A percentile compares a stretch with the other conserved stretches of the same genome.
phyloP scores from a whole-genome alignment of 2,329 filamentous ascomycete genomes.

The Aspergillus sp. region DNA sequence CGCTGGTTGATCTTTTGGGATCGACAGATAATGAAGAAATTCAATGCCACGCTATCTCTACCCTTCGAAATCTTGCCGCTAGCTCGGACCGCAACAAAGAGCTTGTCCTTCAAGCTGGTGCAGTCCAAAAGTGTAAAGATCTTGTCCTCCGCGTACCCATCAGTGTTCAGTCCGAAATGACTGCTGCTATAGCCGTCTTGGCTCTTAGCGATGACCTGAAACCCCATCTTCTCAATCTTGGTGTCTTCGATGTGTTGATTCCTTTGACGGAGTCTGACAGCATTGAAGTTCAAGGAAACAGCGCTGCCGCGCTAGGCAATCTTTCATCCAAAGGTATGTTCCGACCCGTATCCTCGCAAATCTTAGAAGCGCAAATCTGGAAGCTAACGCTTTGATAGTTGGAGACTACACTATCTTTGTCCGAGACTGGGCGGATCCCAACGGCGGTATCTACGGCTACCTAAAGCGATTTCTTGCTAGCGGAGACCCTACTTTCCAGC shows the following conservation, averaged over 20 bases:
- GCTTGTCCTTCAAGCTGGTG: conserved; percentile 91
- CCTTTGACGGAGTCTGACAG: conserved; percentile 92
- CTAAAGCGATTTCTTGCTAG: conserved; percentile 89
- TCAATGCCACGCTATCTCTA: conserved; percentile 97
- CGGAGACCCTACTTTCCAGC: conserved; percentile 95
- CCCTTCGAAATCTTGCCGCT: conserved; percentile 88
- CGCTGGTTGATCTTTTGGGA: conserved; percentile 87
- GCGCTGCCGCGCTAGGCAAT: conserved; percentile 91
- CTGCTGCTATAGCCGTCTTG: conserved; percentile 94
- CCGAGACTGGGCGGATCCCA: conserved; percentile 87
- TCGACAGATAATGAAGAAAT: conserved; percentile 98
- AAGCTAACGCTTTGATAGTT: conserved; percentile 56
- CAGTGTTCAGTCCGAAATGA: conserved; percentile 98
- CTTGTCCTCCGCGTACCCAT: conserved; percentile 89
- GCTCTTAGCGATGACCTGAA: conserved; percentile 96
- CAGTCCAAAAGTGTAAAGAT: conserved; percentile 98
- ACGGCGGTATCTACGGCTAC: conserved; percentile 94
- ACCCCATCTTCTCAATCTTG: conserved; percentile 81
- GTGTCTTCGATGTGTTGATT: conserved; percentile 94
- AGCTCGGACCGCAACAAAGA: conserved; percentile 98
- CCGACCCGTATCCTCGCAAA: background rate
- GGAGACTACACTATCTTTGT: conserved; percentile 97
- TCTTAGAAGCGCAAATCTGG: background rate
- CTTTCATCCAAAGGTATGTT: conserved; percentile 87
- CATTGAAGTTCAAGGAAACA: conserved; percentile 98